A percentile compares a stretch with the other conserved stretches of the same genome.
Conservation (phyloP, 2,329 filamentous ascomycete genomes). For the Rugonectria rugulosa region DNA sequence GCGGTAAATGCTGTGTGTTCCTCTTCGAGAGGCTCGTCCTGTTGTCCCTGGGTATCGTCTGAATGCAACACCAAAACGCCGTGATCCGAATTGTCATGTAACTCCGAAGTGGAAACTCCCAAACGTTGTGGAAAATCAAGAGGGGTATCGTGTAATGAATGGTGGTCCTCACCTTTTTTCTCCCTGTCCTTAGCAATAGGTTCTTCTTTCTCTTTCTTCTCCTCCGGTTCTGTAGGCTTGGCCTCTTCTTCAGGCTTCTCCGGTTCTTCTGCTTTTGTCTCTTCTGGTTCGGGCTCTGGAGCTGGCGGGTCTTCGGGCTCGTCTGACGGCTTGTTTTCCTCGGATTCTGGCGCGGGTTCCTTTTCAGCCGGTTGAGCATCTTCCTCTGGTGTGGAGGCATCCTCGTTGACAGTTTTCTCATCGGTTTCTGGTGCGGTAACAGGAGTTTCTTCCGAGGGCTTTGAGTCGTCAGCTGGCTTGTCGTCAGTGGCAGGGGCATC, state of each 20-base stretch:
- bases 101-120: constrained; percentile 38
- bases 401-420: constrained; percentile 20
- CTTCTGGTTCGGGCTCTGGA: constrained; percentile 30
- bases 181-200: constrained; percentile 47
- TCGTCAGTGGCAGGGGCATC: constrained; percentile 32
- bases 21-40: constrained; percentile 28
- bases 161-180: constrained; percentile 54
- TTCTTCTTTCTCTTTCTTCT: constrained; percentile 50
- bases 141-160: constrained; percentile 49
- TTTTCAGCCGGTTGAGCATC: constrained; percentile 28
- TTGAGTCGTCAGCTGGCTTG: constrained; percentile 33
- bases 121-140: constrained; percentile 44
- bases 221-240: constrained; percentile 40
- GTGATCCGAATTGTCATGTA: constrained; percentile 35
- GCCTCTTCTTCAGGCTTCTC: constrained; percentile 29
- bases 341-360: constrained; percentile 23
- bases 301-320: constrained; percentile 28
- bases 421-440: constrained; percentile 12
- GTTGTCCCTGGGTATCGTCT: constrained; percentile 36
- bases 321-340: constrained; percentile 27
- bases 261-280: constrained; percentile 23
- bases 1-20: constrained; percentile 35
- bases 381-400: constrained; percentile 23
- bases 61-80: constrained; percentile 41
- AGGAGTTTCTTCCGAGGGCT: constrained; percentile 21